A percentile compares a stretch with the other conserved stretches of the same genome.
These are phyloP conservation scores for Cucurbita pepo DNA, from an alignment of 306 rosid genomes.

Conservation along the genomic window DNA sequence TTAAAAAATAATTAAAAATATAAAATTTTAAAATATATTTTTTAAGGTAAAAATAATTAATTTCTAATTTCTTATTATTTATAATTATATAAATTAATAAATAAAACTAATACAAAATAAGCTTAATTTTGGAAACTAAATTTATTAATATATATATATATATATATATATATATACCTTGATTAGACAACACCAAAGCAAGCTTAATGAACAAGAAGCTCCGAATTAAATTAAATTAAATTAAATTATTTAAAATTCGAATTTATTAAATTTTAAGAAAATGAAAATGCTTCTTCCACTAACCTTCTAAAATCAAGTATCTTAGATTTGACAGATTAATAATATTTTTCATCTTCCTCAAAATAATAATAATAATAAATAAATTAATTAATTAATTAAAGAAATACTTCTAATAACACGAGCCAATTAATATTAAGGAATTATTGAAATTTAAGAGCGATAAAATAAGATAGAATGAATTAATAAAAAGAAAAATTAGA, in stretches of 20 bases:
- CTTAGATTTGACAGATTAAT: not conserved
- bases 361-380: not conserved
- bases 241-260: not conserved
- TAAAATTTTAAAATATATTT: too few species aligned
- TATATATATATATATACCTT: not conserved
- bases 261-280: not conserved
- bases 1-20: too few species aligned
- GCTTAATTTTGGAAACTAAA: too few species aligned
- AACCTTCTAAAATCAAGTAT: not conserved
- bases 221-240: not conserved
- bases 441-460: too few species aligned
- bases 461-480: too few species aligned
- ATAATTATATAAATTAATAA: too few species aligned
- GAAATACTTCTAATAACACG: not conserved
- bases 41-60: too few species aligned
- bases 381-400: not conserved
- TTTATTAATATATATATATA: not conserved
- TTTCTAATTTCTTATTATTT: too few species aligned
- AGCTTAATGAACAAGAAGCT: not conserved
- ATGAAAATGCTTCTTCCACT: constrained; percentile 6
- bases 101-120: too few species aligned
- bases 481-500: too few species aligned
- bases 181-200: constrained; percentile 69
- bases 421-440: not conserved
- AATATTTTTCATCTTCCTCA: not conserved